Evolutionary conservation across 345 rosid species (phyloP).

Genomic region (Tarenaya hassleriana): DNA sequence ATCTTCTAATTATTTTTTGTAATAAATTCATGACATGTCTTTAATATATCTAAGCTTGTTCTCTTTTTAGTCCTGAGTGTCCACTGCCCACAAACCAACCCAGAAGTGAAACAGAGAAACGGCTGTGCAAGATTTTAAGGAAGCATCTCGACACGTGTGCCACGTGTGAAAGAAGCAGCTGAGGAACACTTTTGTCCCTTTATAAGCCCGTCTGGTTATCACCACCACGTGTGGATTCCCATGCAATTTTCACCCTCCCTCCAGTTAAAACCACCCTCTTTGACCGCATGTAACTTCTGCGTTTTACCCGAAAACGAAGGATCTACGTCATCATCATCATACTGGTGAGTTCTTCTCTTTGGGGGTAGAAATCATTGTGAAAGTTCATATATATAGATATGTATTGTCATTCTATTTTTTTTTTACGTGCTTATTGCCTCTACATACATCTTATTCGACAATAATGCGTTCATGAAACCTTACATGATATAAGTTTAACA

Average conservation of each 20-base stretch:
- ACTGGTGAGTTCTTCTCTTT: too few relatives aligned
- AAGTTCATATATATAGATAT: not conserved
- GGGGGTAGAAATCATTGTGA: too few relatives aligned
- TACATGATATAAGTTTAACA: too few relatives aligned
- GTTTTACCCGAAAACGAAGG: not conserved
- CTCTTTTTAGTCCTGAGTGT: too few relatives aligned
- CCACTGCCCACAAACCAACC: constrained; percentile 11
- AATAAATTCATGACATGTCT: too few relatives aligned
- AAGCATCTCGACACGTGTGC: constrained; percentile 27
- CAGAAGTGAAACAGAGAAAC: constrained; percentile 24
- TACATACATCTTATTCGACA: constrained; percentile 4
- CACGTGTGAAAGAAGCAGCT: constrained; percentile 17
- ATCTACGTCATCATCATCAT: not conserved
- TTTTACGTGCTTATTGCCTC: constrained; percentile 9
- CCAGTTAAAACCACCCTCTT: too few relatives aligned
- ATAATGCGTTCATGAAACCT: constrained; percentile 5
- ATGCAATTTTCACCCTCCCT: constrained; percentile 31
- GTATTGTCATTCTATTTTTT: not conserved
- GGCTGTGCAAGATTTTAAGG: constrained; percentile 33
- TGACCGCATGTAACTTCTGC: not conserved
- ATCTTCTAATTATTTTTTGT: too few relatives aligned
- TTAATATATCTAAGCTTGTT: too few relatives aligned
- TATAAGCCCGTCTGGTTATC: constrained; percentile 17
- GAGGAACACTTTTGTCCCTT: constrained; percentile 12
- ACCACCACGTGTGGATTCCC: constrained; percentile 25